Base-by-base conservation (phyloP, 306 rosid species). In the Castanea mollissima region DNA sequence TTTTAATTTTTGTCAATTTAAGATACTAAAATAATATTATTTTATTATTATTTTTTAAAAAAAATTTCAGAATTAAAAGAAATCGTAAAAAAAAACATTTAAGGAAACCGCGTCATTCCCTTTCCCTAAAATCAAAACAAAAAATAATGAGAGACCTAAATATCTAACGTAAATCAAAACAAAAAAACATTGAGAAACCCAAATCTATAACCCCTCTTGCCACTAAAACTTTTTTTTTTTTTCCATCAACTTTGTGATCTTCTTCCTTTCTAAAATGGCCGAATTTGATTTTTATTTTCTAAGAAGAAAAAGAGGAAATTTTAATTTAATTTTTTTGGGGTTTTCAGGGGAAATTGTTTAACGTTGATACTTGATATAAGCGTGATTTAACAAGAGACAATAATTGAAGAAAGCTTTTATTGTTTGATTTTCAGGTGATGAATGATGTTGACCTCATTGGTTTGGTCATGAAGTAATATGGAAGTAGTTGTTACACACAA, bases 381-480 rank as follows among this genome's bases (percentile, higher is more conserved):
- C 75, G 74, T 86, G 79, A 52, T 73, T 81, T 67, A 74, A 78
- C 76, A 19, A 41, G 46, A 83, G 74, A 82, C 74, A 80, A 78
- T 34, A 41, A 65, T 27, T 49, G 38, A n/a, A 19, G 77, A 13
- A 0, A 13, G 54, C 0, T 12, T 12, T 49, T 12, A 13, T 49
- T 11, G 14, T 34, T 55, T 49, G 20, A 49, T 65, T 55, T 79
- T 60, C 73, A 25, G 62, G 62, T 85, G 80, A 87, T 67, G 55
- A 78, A 86, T 82, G 89, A 88, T 91, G 97, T 85, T 85, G 89
- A 80, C 93, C 86, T 74, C 75, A 69, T 76, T 49, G 32, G 81
- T 82, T 84, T 81, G 84, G 84, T 64, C 78, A 81, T 95, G 94
- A 93, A 87, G 88, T 95, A 88, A 79, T 90, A 95, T 93, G 96